A percentile compares a stretch with the other conserved stretches of the same genome.
These are phyloP conservation scores for Cymbopogon flexuosus DNA, from an alignment of 202 grass and related monocot genomes.

Conservation along the genomic window DNA sequence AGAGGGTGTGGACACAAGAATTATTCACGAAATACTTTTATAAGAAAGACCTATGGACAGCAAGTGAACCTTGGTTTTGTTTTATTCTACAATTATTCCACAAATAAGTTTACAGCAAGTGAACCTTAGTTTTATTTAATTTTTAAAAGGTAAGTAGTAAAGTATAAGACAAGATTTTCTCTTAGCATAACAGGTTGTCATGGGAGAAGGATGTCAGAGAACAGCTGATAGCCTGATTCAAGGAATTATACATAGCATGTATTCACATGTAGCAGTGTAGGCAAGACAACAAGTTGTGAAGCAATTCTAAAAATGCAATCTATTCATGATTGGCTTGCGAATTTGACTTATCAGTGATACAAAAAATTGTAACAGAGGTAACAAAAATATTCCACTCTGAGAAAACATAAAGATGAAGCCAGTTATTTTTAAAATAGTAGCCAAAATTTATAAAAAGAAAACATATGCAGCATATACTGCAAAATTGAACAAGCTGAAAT, in stretches of 20 bases:
- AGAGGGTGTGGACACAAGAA: background rate
- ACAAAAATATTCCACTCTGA: background rate
- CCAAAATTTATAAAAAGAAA: background rate
- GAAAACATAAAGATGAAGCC: slow-evolving; percentile 15
- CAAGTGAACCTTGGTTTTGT: background rate
- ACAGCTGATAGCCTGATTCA: background rate
- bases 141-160: background rate
- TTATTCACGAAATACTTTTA: background rate
- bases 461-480: background rate
- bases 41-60: background rate
- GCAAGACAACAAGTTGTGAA: background rate
- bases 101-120: background rate
- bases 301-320: background rate
- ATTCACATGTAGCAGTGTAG: background rate
- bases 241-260: background rate
- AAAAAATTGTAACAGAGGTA: background rate
- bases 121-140: background rate
- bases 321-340: slow-evolving; percentile 2
- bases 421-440: slow-evolving; percentile 3
- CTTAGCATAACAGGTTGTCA: background rate
- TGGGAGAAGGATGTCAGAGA: background rate
- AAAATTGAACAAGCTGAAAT: slow-evolving; percentile 2
- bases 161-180: background rate
- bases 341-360: background rate
- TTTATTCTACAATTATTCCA: background rate